A percentile compares a stretch with the other conserved stretches of the same genome.
Evolutionary conservation across 1,139 yeast genomes (phyloP).

Genomic region (Citeromyces hawaiiensis): DNA sequence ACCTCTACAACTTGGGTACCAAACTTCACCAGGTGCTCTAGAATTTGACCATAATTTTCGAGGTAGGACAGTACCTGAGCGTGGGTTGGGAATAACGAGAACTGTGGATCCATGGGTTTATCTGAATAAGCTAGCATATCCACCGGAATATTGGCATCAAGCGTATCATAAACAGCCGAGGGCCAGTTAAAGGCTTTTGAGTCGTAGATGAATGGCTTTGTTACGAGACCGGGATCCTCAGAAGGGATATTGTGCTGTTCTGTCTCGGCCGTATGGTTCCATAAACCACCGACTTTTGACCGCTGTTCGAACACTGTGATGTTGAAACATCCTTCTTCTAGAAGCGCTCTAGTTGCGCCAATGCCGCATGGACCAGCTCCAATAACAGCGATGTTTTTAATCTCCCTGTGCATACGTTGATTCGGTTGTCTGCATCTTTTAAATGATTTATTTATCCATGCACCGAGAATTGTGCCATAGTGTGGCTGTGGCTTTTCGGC

Average conservation of each 20-base stretch:
- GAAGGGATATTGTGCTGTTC: neutral
- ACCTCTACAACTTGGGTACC: constrained; percentile 27
- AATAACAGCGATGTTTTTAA: constrained; percentile 26
- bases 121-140: constrained; percentile 32
- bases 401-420: neutral
- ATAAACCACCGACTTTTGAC: constrained; percentile 28
- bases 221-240: neutral
- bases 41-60: constrained; percentile 12
- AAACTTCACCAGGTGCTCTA: constrained; percentile 15
- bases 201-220: neutral
- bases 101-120: constrained; percentile 13
- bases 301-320: constrained; percentile 28
- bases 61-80: constrained; percentile 24
- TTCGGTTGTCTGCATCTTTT: neutral
- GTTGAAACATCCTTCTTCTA: constrained; percentile 20
- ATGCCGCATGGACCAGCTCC: constrained; percentile 46
- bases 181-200: neutral
- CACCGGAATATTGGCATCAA: constrained; percentile 28
- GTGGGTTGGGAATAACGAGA: constrained; percentile 13
- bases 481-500: neutral
- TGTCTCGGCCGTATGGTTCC: constrained; percentile 14
- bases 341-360: constrained; percentile 24
- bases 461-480: neutral
- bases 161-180: constrained; percentile 20
- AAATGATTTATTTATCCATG: neutral